phyloP scores from a whole-genome alignment of 164 flowering plant species.

The Sextonia rubra region DNA sequence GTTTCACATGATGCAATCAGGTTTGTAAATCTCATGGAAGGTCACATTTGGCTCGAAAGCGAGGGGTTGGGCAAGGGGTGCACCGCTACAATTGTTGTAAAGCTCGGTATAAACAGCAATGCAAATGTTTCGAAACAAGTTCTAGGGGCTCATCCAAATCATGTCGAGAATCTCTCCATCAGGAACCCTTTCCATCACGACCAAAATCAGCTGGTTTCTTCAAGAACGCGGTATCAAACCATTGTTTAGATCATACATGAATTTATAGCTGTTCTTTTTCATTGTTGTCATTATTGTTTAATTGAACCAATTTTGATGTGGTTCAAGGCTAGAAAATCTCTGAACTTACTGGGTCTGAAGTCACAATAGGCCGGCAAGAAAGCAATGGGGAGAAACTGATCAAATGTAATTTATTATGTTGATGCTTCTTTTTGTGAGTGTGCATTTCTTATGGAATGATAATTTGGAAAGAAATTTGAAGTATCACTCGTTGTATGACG shows the following conservation, averaged over 20 bases:
- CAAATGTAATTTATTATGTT: background rate
- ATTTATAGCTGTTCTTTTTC: background rate
- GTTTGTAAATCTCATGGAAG: constrained; percentile 68
- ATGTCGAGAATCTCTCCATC: constrained; percentile 22
- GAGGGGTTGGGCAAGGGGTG: constrained; percentile 62
- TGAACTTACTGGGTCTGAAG: background rate
- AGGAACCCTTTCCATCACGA: constrained; percentile 9
- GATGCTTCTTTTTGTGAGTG: background rate
- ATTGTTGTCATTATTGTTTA: background rate
- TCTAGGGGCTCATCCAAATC: constrained; percentile 21
- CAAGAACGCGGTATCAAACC: constrained; percentile 26
- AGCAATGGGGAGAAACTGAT: background rate
- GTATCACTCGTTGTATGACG: background rate
- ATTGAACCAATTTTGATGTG: background rate
- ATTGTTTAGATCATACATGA: constrained; percentile 18
- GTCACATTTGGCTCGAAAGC: constrained; percentile 73
- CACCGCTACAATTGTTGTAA: constrained; percentile 39
- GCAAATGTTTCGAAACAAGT: constrained; percentile 22
- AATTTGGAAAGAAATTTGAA: background rate
- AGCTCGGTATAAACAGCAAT: constrained; percentile 23
- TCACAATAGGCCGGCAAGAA: background rate
- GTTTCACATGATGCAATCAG: constrained; percentile 24
- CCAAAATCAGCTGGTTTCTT: constrained; percentile 1
- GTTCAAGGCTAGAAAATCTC: background rate
- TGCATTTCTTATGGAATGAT: background rate